Evolutionary conservation across 192 early-diverging fungal species (phyloP).

Genomic region (Mortierella antarctica): DNA sequence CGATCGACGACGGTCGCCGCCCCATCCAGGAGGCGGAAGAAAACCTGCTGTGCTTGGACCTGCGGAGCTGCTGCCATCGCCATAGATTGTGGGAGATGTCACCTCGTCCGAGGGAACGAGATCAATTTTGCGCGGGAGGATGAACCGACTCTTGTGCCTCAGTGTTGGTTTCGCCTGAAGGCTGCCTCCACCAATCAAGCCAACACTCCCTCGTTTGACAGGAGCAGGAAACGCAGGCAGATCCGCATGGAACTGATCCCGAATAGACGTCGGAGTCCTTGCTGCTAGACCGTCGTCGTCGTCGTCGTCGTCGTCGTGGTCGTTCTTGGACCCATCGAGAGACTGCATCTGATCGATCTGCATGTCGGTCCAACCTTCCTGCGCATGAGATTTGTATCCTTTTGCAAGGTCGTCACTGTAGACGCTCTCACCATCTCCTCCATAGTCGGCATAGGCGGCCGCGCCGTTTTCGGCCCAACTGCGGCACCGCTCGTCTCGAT

Average conservation of each 20-base stretch:
- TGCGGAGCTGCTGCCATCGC: slow-evolving; percentile 13
- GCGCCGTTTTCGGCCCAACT: slow-evolving; percentile 34
- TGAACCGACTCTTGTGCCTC: slow-evolving; percentile 32
- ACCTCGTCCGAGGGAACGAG: slow-evolving; percentile 5
- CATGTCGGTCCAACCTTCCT: slow-evolving; percentile 37
- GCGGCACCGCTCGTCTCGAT: slow-evolving; percentile 31
- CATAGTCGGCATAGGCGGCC: slow-evolving; percentile 19
- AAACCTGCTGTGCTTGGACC: slow-evolving; percentile 35
- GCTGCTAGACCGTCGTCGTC: neutral
- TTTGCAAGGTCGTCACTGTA: slow-evolving; percentile 20
- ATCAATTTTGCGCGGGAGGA: slow-evolving; percentile 42
- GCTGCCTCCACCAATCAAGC: neutral
- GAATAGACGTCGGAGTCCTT: too few species aligned
- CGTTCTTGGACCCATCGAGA: neutral
- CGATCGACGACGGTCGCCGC: slow-evolving; percentile 38
- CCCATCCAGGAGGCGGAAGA: slow-evolving; percentile 35
- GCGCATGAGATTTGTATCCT: slow-evolving; percentile 44
- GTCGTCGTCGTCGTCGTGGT: too few species aligned
- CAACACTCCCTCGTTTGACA: slow-evolving; percentile 9
- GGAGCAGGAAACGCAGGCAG: neutral
- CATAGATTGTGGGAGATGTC: slow-evolving; percentile 25
- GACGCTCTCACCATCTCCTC: slow-evolving; percentile 17
- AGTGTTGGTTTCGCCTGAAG: slow-evolving; percentile 15
- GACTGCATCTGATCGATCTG: slow-evolving; percentile 16
- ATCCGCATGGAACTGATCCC: neutral